Evolutionary conservation across 2,329 filamentous ascomycete genomes (phyloP).

Genomic region (Alternaria arbusti): DNA sequence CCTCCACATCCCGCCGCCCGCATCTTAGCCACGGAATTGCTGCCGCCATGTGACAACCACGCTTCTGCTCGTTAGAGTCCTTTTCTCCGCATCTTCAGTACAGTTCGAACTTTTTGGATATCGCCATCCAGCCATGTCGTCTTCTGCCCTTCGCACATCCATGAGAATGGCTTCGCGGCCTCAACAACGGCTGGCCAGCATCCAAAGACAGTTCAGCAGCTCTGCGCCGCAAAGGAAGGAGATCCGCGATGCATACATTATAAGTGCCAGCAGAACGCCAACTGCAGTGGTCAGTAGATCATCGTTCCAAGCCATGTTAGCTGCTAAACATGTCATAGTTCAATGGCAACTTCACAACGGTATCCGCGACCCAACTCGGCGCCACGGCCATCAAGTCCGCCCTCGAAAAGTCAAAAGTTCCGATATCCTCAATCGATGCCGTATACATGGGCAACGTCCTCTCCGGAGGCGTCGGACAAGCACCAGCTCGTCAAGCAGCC

Average conservation of each 20-base stretch:
- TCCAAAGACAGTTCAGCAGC: conserved; percentile 48
- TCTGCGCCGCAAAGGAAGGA: conserved; percentile 59
- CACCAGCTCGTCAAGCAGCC: conserved; percentile 87
- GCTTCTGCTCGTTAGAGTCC: conserved; percentile 31
- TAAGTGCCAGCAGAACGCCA: conserved; percentile 88
- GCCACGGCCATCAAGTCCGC: conserved; percentile 92
- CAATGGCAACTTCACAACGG: conserved; percentile 85
- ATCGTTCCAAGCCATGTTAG: neutral
- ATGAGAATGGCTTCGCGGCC: conserved; percentile 45
- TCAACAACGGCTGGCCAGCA: conserved; percentile 45
- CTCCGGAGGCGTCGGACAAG: conserved; percentile 81
- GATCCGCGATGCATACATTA: conserved; percentile 89
- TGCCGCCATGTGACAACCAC: conserved; percentile 41
- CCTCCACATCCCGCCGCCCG: conserved; percentile 39
- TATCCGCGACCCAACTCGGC: conserved; percentile 86
- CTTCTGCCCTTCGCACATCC: conserved; percentile 39
- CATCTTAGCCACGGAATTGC: conserved; percentile 21
- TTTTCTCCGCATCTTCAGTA: conserved; percentile 14
- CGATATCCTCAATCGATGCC: conserved; percentile 80
- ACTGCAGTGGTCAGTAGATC: conserved; percentile 73
- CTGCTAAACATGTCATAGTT: conserved; percentile 65
- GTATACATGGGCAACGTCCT: conserved; percentile 99
- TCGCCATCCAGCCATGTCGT: conserved; percentile 34
- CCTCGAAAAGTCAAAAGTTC: conserved; percentile 82
- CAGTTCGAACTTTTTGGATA: neutral